phyloP scores from a whole-genome alignment of 192 early-diverging fungal genomes.

The Linnemannia exigua region DNA sequence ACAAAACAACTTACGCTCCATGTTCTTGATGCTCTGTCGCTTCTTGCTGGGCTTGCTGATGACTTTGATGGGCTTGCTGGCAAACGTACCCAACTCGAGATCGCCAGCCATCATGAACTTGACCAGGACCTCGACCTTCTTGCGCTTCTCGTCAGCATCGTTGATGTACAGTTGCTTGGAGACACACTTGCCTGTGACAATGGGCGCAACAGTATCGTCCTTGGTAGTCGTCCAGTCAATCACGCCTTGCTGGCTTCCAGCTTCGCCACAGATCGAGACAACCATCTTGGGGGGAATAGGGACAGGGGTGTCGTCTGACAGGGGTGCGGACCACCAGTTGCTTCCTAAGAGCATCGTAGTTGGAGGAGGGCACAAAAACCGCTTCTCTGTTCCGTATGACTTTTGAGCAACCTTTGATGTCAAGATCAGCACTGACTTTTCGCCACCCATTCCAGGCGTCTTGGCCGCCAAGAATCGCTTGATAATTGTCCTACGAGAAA shows the following conservation, averaged over 20 bases:
- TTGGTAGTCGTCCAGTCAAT: constrained; percentile 70
- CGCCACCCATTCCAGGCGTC: constrained; percentile 61
- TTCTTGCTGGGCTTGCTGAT: constrained; percentile 96
- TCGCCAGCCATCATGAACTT: constrained; percentile 77
- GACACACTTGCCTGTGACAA: constrained; percentile 80
- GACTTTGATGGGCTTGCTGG: constrained; percentile 86
- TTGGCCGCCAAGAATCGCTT: constrained; percentile 60
- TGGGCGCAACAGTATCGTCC: constrained; percentile 61
- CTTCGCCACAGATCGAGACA: constrained; percentile 73
- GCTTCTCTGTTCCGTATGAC: constrained; percentile 93
- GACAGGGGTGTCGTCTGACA: constrained; percentile 19
- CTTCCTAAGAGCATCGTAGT: constrained; percentile 83
- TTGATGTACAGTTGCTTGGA: constrained; percentile 89
- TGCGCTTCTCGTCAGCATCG: constrained; percentile 88
- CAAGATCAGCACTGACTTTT: constrained; percentile 81
- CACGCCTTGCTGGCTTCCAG: constrained; percentile 63
- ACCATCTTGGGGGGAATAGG: constrained; percentile 65
- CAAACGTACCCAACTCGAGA: constrained; percentile 74
- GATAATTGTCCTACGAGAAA: constrained; percentile 54
- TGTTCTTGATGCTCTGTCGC: constrained; percentile 87
- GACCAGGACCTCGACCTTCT: constrained; percentile 81
- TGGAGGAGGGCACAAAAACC: constrained; percentile 90
- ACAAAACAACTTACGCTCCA: constrained; percentile 65
- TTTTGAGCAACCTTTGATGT: constrained; percentile 94
- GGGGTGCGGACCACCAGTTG: constrained; percentile 74